Conservation (phyloP, 257 asterid species). For the Scutellaria galericulata region DNA sequence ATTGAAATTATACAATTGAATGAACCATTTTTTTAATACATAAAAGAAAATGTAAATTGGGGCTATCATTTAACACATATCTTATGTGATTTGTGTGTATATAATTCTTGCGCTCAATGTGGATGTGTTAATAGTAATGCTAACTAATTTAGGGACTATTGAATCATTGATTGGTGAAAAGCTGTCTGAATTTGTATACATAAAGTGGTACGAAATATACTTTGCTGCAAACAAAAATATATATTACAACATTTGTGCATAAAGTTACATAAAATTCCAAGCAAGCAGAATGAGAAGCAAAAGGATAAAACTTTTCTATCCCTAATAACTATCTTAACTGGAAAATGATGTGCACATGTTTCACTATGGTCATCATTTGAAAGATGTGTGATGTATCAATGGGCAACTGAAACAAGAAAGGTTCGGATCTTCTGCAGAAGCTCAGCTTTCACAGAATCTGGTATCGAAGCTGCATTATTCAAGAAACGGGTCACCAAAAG, state of each 20-base stretch:
- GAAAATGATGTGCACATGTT: slow-evolving; percentile 11
- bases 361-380: slow-evolving; percentile 16
- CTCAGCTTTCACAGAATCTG: slow-evolving; percentile 55
- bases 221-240: not conserved
- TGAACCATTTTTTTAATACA: not conserved
- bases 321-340: not conserved
- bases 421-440: slow-evolving; percentile 50
- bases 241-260: slow-evolving; percentile 20
- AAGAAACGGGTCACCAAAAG: not conserved
- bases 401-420: slow-evolving; percentile 53
- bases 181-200: too few relatives aligned
- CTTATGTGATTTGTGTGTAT: too few relatives aligned
- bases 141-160: too few relatives aligned
- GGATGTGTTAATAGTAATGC: too few relatives aligned
- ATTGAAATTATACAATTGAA: too few relatives aligned
- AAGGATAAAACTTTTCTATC: too few relatives aligned
- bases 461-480: slow-evolving; percentile 48
- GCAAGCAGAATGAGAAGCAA: not conserved
- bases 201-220: too few relatives aligned
- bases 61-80: too few relatives aligned
- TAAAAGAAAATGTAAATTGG: too few relatives aligned
- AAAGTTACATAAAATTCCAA: not conserved
- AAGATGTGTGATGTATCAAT: slow-evolving; percentile 28
- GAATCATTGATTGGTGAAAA: not conserved
- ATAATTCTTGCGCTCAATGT: too few relatives aligned